phyloP scores from a whole-genome alignment of 1,284 basidiomycete genomes.

The Malassezia equina region DNA sequence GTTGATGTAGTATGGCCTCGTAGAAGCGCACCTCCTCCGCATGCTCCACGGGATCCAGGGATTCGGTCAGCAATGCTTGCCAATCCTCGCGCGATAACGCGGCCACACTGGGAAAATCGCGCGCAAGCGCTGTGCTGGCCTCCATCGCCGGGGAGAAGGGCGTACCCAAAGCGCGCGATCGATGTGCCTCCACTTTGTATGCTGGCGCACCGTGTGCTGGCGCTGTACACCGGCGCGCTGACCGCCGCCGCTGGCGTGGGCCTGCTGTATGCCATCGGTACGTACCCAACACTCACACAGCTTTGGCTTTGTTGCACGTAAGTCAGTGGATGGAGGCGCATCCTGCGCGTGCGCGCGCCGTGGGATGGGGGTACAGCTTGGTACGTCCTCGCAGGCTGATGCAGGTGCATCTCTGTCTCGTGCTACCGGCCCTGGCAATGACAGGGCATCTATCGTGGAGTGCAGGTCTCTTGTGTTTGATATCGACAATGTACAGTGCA shows the following conservation, averaged over 20 bases:
- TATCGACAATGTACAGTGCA: background rate
- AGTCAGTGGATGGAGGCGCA: conserved; percentile 15
- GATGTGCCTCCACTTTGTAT: background rate
- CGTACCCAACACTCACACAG: background rate
- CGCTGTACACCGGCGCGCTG: conserved; percentile 1
- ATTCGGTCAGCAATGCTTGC: conserved; percentile 20
- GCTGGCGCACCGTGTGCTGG: background rate
- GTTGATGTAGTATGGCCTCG: conserved; percentile 29
- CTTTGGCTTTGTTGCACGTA: conserved; percentile 3
- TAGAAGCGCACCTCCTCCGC: conserved; percentile 19
- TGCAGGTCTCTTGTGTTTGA: background rate
- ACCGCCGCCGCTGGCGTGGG: background rate
- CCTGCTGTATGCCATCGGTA: conserved; percentile 6
- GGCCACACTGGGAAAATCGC: conserved; percentile 25
- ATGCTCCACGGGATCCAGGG: background rate
- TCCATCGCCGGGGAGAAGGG: background rate
- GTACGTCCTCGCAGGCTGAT: background rate
- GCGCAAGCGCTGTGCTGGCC: conserved; percentile 5
- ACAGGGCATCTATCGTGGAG: background rate
- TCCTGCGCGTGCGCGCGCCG: background rate
- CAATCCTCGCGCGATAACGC: conserved; percentile 27
- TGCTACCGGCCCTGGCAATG: background rate
- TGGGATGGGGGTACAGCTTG: background rate
- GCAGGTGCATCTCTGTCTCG: background rate
- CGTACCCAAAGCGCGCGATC: background rate